phyloP scores from a whole-genome alignment of 495 filamentous ascomycete genomes.

The Xylaria palmicola region DNA sequence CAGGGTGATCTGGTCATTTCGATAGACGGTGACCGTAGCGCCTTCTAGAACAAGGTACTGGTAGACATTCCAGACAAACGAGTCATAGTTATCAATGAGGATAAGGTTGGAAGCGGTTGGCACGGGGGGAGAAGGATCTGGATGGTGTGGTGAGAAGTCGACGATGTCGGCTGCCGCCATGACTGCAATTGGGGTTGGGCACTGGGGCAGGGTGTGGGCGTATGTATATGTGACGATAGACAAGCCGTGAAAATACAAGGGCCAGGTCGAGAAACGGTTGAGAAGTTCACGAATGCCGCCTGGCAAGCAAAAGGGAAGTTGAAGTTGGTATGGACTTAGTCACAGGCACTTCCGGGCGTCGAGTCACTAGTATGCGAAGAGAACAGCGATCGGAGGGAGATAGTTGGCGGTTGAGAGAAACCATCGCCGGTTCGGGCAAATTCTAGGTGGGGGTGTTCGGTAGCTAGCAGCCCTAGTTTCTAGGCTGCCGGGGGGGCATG shows the following conservation, averaged over 20 bases:
- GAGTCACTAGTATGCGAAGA: background rate
- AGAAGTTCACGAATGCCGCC: too few species aligned
- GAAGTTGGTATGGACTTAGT: background rate
- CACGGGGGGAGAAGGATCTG: constrained; percentile 64
- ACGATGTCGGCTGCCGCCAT: constrained; percentile 60
- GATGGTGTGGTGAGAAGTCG: constrained; percentile 84
- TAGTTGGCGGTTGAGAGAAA: background rate
- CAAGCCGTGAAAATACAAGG: too few species aligned
- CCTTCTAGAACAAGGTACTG: constrained; percentile 96
- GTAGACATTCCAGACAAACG: constrained; percentile 98
- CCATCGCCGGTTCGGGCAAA: constrained; percentile 11
- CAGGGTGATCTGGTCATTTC: constrained; percentile 88
- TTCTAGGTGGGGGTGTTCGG: constrained; percentile 13
- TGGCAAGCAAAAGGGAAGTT: too few species aligned
- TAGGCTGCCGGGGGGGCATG: background rate
- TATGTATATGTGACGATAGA: too few species aligned
- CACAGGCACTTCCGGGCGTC: background rate
- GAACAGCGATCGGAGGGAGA: constrained; percentile 1
- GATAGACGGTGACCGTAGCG: constrained; percentile 79
- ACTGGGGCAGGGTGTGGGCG: too few species aligned
- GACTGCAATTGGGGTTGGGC: background rate
- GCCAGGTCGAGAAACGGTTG: too few species aligned
- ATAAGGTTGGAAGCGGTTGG: constrained; percentile 83
- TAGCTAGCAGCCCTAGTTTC: background rate
- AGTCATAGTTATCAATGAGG: constrained; percentile 98